Evolutionary conservation across 2,329 filamentous ascomycete genomes (phyloP).

Genomic region (Massarina eburnea): DNA sequence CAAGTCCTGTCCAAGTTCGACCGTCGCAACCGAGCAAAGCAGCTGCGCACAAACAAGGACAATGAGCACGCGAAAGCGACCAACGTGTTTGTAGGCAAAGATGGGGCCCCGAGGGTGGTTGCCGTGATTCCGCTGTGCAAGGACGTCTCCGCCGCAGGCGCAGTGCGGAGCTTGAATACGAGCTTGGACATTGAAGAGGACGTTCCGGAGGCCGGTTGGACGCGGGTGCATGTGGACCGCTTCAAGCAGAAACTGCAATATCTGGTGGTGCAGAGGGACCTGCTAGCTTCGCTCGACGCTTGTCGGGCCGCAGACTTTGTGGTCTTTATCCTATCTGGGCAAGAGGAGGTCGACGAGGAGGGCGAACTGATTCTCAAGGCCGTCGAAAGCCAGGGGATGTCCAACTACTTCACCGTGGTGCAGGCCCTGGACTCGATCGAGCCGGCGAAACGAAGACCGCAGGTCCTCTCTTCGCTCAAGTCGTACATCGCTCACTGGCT

Average conservation of each 20-base stretch:
- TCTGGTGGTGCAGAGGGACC: constrained; percentile 70
- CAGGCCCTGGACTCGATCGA: constrained; percentile 78
- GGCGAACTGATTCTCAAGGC: constrained; percentile 84
- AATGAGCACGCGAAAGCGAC: constrained; percentile 78
- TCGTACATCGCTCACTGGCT: constrained; percentile 96
- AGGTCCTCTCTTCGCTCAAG: constrained; percentile 79
- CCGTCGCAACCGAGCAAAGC: constrained; percentile 90
- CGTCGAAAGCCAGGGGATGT: constrained; percentile 91
- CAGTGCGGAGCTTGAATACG: constrained; percentile 70
- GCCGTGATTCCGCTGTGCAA: constrained; percentile 82
- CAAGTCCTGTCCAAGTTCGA: constrained; percentile 98
- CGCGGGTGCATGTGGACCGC: constrained; percentile 74
- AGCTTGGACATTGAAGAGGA: constrained; percentile 78
- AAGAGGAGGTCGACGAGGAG: constrained; percentile 78
- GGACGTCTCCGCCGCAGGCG: constrained; percentile 67
- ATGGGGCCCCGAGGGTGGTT: constrained; percentile 85
- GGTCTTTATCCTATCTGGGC: constrained; percentile 78
- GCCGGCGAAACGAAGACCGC: constrained; percentile 73
- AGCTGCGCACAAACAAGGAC: constrained; percentile 81
- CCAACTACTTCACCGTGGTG: constrained; percentile 84
- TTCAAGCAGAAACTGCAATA: constrained; percentile 97
- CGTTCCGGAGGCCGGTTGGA: constrained; percentile 58
- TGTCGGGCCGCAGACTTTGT: constrained; percentile 90
- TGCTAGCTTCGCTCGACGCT: constrained; percentile 79
- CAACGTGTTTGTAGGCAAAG: constrained; percentile 80